A percentile compares a stretch with the other conserved stretches of the same genome.
phyloP scores from a whole-genome alignment of 2,329 filamentous ascomycete species.

The Epichloe glyceriae region DNA sequence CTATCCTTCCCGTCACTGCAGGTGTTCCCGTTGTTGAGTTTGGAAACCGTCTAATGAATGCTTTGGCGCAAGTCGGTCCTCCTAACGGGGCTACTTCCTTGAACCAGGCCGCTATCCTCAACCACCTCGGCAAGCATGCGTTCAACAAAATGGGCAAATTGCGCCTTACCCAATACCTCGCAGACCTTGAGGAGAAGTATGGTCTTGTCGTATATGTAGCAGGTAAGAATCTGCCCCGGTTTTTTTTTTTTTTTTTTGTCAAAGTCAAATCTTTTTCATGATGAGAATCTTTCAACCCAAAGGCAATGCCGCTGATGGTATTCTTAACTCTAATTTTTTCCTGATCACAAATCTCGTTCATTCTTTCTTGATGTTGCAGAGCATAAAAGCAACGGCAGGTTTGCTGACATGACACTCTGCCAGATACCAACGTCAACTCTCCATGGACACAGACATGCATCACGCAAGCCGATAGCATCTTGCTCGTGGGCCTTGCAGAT shows the following conservation, averaged over 20 bases:
- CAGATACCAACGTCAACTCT: conserved; percentile 90
- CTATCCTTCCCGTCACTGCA: conserved; percentile 77
- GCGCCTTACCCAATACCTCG: conserved; percentile 88
- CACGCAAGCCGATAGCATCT: conserved; percentile 87
- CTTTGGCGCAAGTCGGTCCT: conserved; percentile 77
- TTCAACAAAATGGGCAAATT: conserved; percentile 97
- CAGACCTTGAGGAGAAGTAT: conserved; percentile 94
- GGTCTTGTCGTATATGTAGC: conserved; percentile 91
- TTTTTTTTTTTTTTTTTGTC: not conserved
- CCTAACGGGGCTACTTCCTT: conserved; percentile 82
- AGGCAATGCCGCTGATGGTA: conserved; percentile 42
- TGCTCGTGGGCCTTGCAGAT: conserved; percentile 84
- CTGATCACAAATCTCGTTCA: conserved; percentile 28
- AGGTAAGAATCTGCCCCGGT: conserved; percentile 31
- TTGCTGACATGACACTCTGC: conserved; percentile 16
- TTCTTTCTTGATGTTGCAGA: conserved; percentile 5
- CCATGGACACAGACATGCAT: conserved; percentile 99
- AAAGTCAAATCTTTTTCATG: conserved; percentile 19
- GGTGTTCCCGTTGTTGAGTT: conserved; percentile 95
- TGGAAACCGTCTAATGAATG: conserved; percentile 74
- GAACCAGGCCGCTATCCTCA: conserved; percentile 86
- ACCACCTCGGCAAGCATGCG: conserved; percentile 87
- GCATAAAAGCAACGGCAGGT: not conserved
- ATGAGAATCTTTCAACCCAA: conserved; percentile 38
- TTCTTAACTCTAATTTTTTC: conserved; percentile 57